A percentile compares a stretch with the other conserved stretches of the same genome.
Evolutionary conservation across 148 eudicot species (phyloP).

Genomic region (Amaranthus palmeri): DNA sequence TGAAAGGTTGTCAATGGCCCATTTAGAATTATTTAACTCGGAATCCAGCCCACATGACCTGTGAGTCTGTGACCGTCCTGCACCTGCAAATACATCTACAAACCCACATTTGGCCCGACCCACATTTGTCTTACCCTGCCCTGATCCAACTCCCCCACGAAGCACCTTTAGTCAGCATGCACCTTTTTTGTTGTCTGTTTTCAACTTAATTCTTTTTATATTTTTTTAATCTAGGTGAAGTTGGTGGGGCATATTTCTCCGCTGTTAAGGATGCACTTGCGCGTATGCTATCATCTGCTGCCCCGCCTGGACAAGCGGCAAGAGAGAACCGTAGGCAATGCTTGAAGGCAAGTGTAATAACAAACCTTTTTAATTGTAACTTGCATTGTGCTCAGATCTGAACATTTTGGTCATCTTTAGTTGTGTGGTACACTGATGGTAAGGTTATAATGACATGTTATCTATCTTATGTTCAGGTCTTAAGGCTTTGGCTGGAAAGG

Average conservation of each 20-base stretch:
- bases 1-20: too few relatives aligned
- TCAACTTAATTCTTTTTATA: neutral
- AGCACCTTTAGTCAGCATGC: too few relatives aligned
- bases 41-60: too few relatives aligned
- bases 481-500: conserved; percentile 89
- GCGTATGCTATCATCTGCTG: conserved; percentile 87
- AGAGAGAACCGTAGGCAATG: conserved; percentile 93
- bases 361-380: neutral
- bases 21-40: too few relatives aligned
- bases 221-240: conserved; percentile 45
- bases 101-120: too few relatives aligned
- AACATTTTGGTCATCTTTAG: neutral
- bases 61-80: too few relatives aligned
- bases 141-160: too few relatives aligned
- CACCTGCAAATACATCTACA: too few relatives aligned
- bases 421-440: too few relatives aligned
- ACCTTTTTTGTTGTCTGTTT: neutral
- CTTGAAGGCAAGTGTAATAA: conserved; percentile 60
- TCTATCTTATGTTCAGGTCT: conserved; percentile 45
- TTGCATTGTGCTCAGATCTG: conserved; percentile 1
- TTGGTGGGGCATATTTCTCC: conserved; percentile 60
- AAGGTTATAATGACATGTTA: neutral
- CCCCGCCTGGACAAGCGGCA: conserved; percentile 85
- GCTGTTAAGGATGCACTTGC: conserved; percentile 72
- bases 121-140: too few relatives aligned